These are phyloP conservation scores for Mucor plumbeus DNA, from an alignment of 371 early-diverging fungal species.

Conservation along the genomic window DNA sequence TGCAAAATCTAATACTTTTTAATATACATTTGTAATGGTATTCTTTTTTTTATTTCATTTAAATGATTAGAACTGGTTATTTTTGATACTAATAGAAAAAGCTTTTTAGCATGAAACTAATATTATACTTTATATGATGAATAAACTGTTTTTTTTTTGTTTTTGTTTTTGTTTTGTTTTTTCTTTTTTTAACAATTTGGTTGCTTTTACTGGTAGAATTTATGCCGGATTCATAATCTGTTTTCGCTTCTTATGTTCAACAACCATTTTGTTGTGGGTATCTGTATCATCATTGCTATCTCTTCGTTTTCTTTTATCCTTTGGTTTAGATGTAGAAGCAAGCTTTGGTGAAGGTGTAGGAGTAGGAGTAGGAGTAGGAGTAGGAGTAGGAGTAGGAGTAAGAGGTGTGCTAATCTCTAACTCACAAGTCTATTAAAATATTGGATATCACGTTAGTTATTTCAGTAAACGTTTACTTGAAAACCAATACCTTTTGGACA, in stretches of 20 bases:
- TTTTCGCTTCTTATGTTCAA: neutral
- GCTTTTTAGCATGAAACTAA: no score
- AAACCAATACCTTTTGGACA: conserved; percentile 14
- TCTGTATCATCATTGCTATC: neutral
- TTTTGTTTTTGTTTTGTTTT: no score
- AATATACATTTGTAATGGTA: no score
- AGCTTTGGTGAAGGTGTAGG: neutral
- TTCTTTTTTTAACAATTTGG: no score
- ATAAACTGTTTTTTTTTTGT: no score
- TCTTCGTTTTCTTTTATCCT: neutral
- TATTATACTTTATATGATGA: no score
- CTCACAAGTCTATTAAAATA: neutral
- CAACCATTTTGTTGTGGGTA: neutral
- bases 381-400: neutral
- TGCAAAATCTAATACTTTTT: no score
- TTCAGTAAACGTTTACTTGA: neutral
- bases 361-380: neutral
- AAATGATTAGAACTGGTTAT: no score
- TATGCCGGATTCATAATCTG: neutral
- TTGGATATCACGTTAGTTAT: neutral
- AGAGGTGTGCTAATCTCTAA: neutral
- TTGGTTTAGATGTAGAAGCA: neutral
- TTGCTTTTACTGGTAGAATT: neutral
- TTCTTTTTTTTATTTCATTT: no score
- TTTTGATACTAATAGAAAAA: no score